Evolutionary conservation across 495 filamentous ascomycete species (phyloP).

Genomic region (Aspergillus cristatus): DNA sequence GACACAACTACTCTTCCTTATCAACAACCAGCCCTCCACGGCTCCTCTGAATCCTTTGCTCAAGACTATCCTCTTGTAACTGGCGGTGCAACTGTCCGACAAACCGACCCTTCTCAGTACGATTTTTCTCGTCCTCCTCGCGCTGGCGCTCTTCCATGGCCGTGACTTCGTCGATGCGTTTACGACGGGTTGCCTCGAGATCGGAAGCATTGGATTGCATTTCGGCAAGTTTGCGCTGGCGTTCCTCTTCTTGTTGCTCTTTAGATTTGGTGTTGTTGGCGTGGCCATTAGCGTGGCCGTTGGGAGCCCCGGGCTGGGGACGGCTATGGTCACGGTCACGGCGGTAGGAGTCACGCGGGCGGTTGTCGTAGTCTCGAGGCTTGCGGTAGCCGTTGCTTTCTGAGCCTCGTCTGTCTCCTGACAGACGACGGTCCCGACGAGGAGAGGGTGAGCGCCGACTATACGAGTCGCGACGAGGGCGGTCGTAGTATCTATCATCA

Average conservation of each 20-base stretch:
- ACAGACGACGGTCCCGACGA: conserved; percentile 7
- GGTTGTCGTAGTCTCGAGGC: conserved; percentile 5
- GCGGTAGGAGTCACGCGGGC: conserved; percentile 15
- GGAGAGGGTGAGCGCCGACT: conserved; percentile 15
- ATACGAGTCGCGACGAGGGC: conserved; percentile 8
- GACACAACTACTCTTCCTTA: conserved; percentile 13
- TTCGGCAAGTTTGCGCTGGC: conserved; percentile 58
- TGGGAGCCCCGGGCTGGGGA: conserved; percentile 4
- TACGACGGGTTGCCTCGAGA: conserved; percentile 64
- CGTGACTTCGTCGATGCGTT: conserved; percentile 58
- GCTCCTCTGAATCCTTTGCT: conserved; percentile 33
- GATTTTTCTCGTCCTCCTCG: conserved; percentile 50
- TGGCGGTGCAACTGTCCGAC: conserved; percentile 32
- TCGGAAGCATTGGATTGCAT: conserved; percentile 83
- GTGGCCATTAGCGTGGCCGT: conserved; percentile 1
- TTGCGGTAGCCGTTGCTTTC: conserved; percentile 6
- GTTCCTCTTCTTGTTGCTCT: conserved; percentile 35
- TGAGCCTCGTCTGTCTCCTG: conserved; percentile 6
- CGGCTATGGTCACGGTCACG: conserved; percentile 7
- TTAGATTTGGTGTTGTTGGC: conserved; percentile 13
- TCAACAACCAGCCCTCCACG: conserved; percentile 32
- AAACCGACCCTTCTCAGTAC: conserved; percentile 33
- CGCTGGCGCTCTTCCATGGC: conserved; percentile 53
- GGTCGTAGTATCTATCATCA: conserved; percentile 13
- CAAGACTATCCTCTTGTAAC: conserved; percentile 31